A percentile compares a stretch with the other conserved stretches of the same genome.
Evolutionary conservation across 139 green algal species (phyloP).

Genomic region (Micractinium sp.): DNA sequence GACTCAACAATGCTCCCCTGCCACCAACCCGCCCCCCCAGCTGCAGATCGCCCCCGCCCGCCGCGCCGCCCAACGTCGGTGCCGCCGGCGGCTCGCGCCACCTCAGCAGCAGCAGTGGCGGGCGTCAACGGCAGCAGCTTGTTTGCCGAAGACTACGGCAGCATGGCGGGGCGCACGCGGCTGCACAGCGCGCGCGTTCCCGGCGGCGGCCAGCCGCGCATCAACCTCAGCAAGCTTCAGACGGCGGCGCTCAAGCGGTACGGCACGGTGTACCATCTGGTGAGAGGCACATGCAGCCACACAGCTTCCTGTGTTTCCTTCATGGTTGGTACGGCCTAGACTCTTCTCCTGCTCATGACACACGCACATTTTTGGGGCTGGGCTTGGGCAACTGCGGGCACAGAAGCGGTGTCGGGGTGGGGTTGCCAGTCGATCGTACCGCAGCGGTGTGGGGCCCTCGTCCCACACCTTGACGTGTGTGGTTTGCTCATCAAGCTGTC

Average conservation of each 20-base stretch:
- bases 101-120: background rate
- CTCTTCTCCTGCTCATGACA: background rate
- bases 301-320: too few species aligned
- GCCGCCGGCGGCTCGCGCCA: background rate
- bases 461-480: too few species aligned
- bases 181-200: background rate
- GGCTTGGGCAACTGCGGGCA: background rate
- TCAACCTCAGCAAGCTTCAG: constrained; percentile 75
- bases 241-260: constrained; percentile 61
- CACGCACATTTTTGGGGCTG: background rate
- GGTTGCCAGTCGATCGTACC: too few species aligned
- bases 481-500: too few species aligned
- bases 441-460: too few species aligned
- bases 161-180: background rate
- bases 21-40: background rate
- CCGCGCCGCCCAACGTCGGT: constrained; percentile 18
- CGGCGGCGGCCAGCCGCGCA: constrained; percentile 22
- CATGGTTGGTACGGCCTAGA: too few species aligned
- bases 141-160: background rate
- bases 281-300: background rate
- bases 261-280: constrained; percentile 48
- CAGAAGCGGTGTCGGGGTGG: too few species aligned
- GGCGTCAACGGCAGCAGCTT: background rate
- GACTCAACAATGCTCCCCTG: too few species aligned
- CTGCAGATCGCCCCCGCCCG: background rate